Conservation (phyloP, 345 rosid genomes). For the Zanthoxylum bungeanum region DNA sequence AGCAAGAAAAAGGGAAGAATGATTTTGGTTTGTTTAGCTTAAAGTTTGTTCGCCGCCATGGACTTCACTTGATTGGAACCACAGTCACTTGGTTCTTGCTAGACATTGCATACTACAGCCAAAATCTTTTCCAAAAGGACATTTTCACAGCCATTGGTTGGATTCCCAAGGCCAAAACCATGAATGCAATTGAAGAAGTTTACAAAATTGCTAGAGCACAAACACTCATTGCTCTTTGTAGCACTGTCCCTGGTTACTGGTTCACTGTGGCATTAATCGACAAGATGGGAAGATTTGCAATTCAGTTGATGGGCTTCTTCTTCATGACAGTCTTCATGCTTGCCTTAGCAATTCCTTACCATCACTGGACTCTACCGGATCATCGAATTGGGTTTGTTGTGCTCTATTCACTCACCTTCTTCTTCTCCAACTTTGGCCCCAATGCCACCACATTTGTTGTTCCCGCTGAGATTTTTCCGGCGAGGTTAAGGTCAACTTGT, state of each 20-base stretch:
- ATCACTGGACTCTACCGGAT: conserved; percentile 53
- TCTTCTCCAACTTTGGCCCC: conserved; percentile 84
- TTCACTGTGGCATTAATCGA: conserved; percentile 49
- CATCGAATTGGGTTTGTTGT: conserved; percentile 55
- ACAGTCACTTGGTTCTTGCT: conserved; percentile 63
- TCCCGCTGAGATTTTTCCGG: conserved; percentile 81
- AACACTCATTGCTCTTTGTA: conserved; percentile 62
- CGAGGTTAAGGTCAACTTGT: conserved; percentile 74
- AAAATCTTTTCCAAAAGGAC: conserved; percentile 72
- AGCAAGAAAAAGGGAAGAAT: conserved; percentile 18
- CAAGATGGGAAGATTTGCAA: conserved; percentile 39
- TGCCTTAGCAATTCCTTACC: conserved; percentile 57
- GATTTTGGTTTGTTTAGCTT: conserved; percentile 45
- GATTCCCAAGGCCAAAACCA: conserved; percentile 61
- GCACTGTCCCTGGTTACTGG: conserved; percentile 78
- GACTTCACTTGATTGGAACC: conserved; percentile 65
- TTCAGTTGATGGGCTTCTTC: conserved; percentile 59
- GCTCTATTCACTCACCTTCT: conserved; percentile 63
- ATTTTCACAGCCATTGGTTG: conserved; percentile 68
- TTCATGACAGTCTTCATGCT: conserved; percentile 65
- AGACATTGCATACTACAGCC: conserved; percentile 73
- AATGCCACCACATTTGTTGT: conserved; percentile 74
- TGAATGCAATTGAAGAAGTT: conserved; percentile 71
- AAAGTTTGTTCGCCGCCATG: conserved; percentile 45
- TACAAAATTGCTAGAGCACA: conserved; percentile 56